phyloP scores from a whole-genome alignment of 2,329 filamentous ascomycete genomes.

The Thielaviopsis populi region DNA sequence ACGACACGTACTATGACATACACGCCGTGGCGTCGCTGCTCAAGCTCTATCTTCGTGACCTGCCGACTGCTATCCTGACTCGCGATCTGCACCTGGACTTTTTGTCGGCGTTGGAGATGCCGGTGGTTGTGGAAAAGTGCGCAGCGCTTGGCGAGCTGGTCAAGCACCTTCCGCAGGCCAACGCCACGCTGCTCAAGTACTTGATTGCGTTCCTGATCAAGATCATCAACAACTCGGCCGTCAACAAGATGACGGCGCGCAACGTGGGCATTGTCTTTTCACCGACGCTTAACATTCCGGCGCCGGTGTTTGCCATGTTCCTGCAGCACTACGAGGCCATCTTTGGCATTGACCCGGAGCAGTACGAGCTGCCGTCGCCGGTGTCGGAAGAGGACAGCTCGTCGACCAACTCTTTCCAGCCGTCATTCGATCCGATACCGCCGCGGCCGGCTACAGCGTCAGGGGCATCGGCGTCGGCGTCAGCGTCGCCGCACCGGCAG shows the following conservation, averaged over 20 bases:
- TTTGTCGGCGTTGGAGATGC: slow-evolving; percentile 65
- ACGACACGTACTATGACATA: slow-evolving; percentile 81
- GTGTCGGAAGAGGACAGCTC: slow-evolving; percentile 25
- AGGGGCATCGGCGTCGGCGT: slow-evolving; percentile 30
- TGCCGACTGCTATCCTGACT: slow-evolving; percentile 82
- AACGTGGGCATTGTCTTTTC: slow-evolving; percentile 98
- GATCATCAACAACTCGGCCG: slow-evolving; percentile 76
- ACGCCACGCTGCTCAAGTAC: slow-evolving; percentile 67
- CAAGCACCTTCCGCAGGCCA: slow-evolving; percentile 62
- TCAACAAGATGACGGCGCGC: slow-evolving; percentile 96
- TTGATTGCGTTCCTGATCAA: slow-evolving; percentile 78
- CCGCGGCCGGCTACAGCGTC: slow-evolving; percentile 36
- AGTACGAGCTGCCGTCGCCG: slow-evolving; percentile 41
- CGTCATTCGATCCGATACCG: slow-evolving; percentile 19
- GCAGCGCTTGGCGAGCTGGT: slow-evolving; percentile 62
- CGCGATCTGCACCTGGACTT: slow-evolving; percentile 84
- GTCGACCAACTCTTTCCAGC: slow-evolving; percentile 10
- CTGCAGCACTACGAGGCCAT: slow-evolving; percentile 79
- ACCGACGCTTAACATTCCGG: slow-evolving; percentile 89
- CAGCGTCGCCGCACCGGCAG: slow-evolving; percentile 37
- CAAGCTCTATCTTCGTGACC: slow-evolving; percentile 83
- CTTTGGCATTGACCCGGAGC: slow-evolving; percentile 57
- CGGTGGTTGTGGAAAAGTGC: slow-evolving; percentile 62
- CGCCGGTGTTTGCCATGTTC: slow-evolving; percentile 85
- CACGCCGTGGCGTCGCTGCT: slow-evolving; percentile 88